phyloP scores from a whole-genome alignment of 441 rosid genomes.

The Euphorbia schlechtendalii region DNA sequence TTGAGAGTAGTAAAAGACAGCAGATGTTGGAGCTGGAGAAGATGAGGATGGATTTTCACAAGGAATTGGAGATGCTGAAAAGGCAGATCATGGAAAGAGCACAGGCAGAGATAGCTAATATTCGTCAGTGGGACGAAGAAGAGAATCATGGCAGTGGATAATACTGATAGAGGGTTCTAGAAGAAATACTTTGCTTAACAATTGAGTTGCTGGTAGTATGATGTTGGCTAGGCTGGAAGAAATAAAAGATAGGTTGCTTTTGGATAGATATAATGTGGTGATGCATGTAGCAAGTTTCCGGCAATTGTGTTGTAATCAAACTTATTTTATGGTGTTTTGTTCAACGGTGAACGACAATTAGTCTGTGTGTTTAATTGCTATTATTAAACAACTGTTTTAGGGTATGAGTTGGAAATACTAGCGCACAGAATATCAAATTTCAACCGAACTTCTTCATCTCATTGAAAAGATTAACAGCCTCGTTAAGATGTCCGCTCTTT shows the following conservation, averaged over 20 bases:
- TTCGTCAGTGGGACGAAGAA: conserved; percentile 41
- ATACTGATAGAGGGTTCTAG: too few relatives aligned
- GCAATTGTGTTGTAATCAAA: too few relatives aligned
- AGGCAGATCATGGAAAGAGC: conserved; percentile 76
- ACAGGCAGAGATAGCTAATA: conserved; percentile 64
- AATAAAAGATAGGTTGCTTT: conserved; percentile 10
- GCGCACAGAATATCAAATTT: too few relatives aligned
- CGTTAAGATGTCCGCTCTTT: conserved; percentile 61
- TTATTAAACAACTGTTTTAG: too few relatives aligned
- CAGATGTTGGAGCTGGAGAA: conserved; percentile 85
- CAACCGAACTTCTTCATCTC: conserved; percentile 75
- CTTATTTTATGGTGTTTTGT: too few relatives aligned
- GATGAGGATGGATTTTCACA: conserved; percentile 86
- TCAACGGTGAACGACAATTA: too few relatives aligned
- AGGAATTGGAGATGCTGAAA: conserved; percentile 81
- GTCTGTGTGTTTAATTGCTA: too few relatives aligned
- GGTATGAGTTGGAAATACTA: too few relatives aligned
- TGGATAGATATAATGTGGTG: background rate
- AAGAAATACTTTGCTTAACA: too few relatives aligned
- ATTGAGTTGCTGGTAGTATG: too few relatives aligned
- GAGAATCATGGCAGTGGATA: too few relatives aligned
- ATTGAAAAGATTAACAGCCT: conserved; percentile 70
- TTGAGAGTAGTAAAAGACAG: conserved; percentile 65
- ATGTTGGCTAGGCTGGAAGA: conserved; percentile 14
- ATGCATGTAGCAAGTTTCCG: too few relatives aligned